Conservation (phyloP, 2,329 filamentous ascomycete species). For the Metarhizium sp. region DNA sequence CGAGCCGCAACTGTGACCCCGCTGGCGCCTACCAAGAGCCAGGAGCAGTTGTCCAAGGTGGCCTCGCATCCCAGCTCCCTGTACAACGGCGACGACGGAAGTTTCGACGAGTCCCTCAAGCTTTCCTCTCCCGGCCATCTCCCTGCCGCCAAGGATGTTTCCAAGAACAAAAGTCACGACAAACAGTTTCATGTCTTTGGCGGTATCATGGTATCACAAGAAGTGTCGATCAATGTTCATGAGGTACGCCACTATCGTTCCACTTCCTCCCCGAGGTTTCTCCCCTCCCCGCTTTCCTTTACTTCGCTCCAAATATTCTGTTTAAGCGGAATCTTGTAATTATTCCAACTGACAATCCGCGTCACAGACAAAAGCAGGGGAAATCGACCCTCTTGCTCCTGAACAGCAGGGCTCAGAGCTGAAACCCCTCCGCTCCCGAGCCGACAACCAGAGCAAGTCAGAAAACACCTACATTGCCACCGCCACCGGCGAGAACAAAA, state of each 20-base stretch:
- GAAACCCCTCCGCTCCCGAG: not conserved
- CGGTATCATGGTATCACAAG: constrained; percentile 53
- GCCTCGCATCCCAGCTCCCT: constrained; percentile 4
- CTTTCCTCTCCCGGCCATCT: not conserved
- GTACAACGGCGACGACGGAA: constrained; percentile 5
- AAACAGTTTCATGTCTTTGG: constrained; percentile 27
- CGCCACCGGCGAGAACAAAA: constrained; percentile 6
- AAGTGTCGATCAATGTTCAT: constrained; percentile 45
- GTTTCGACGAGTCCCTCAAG: constrained; percentile 8
- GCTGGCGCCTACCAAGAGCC: constrained; percentile 4
- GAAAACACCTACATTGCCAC: constrained; percentile 6
- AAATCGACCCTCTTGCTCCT: not conserved
- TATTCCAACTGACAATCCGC: not conserved
- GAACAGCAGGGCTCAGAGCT: not conserved
- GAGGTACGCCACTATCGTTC: constrained; percentile 5
- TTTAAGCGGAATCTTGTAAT: too few species aligned
- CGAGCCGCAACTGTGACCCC: not conserved
- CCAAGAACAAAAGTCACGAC: constrained; percentile 6
- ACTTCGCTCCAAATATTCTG: too few species aligned
- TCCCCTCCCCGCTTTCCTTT: too few species aligned
- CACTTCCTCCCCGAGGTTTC: too few species aligned
- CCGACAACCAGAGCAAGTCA: not conserved
- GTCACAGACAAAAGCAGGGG: not conserved
- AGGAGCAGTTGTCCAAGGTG: constrained; percentile 7
- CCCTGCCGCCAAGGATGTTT: constrained; percentile 11